Base-by-base conservation (phyloP, 139 green algal species). In the Chlamydomonas sp. region DNA sequence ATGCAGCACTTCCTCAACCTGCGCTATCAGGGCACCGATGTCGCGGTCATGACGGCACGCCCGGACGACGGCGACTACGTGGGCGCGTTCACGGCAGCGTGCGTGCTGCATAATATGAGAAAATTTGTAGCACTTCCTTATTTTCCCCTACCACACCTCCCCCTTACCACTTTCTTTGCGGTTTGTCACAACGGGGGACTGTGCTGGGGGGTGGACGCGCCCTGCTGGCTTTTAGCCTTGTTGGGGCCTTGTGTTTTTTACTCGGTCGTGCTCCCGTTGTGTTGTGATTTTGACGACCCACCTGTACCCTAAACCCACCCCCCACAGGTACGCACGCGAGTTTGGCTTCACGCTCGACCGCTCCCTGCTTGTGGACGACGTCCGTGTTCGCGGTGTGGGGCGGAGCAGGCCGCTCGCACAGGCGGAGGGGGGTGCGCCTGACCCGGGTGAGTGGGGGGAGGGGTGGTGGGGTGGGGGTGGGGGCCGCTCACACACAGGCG, bases 281-380 rank as follows among this genome's bases (percentile, higher is more conserved):
- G 10, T n/a, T 50, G 43, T 50, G 43, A 50, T 50, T 50, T 50
- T 50, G 10, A 50, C 16, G 43, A 24, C 43, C 35, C 72, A 79
- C 8, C 69, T 73, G 1, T 95, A 95, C 74, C 76, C 80, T 61
- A n/a, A n/a, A n/a, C n/a, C n/a, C n/a, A n/a, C n/a, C n/a, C n/a
- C n/a, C n/a, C n/a, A n/a, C n/a, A n/a, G n/a, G n/a, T n/a, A n/a
- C n/a, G n/a, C n/a, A n/a, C 82, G 88, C 6, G 91, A 97, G 81
- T 98, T 94, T 83, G 94, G 94, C 0, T 98, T 98, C 74, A 82
- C 90, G 36, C 78, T 98, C 48, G 73, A 84, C 13, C 84, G 94
- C 0, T 70, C 63, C 16, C 74, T 98, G 10, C 34, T 91, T 43
- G 85, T 97, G 35, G 94, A 98, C 65, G 93, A 98, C 74, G 49